Conservation (phyloP, 768 basidiomycete species). For the Podaxis pistillaris region DNA sequence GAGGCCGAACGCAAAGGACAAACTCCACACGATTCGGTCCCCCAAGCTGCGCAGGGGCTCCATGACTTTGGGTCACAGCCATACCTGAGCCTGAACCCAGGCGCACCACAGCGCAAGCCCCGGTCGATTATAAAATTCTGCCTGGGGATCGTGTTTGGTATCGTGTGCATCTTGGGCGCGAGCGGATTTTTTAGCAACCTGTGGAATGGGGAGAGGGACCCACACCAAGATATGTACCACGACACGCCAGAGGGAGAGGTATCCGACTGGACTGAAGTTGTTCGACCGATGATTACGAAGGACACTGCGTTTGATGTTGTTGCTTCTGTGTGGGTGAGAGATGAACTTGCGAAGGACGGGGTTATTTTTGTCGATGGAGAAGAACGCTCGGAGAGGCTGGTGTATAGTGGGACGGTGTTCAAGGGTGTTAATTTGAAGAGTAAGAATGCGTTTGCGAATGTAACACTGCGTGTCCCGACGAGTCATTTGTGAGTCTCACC, state of each 20-base stretch:
- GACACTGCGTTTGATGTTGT: conserved; percentile 19
- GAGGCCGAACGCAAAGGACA: too few relatives aligned
- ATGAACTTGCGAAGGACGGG: not conserved
- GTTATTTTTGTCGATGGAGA: not conserved
- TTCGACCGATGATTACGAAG: conserved; percentile 18
- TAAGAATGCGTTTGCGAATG: conserved; percentile 21
- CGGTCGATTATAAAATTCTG: not conserved
- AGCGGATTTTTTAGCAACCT: not conserved
- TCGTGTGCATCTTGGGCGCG: not conserved
- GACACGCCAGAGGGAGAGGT: conserved; percentile 2
- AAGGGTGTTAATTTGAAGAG: conserved; percentile 25
- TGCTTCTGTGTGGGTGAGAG: conserved; percentile 19
- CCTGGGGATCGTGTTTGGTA: not conserved
- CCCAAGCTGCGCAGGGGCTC: too few relatives aligned
- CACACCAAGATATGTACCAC: not conserved
- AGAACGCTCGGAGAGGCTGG: conserved; percentile 14
- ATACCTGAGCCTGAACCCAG: not conserved
- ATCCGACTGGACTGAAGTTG: conserved; percentile 11
- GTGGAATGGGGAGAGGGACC: not conserved
- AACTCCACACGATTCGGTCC: too few relatives aligned
- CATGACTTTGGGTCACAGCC: too few relatives aligned
- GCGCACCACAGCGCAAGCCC: not conserved
- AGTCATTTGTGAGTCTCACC: conserved; percentile 27
- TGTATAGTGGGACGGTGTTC: conserved; percentile 30
- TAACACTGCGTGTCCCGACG: conserved; percentile 28